Evolutionary conservation across 2,329 filamentous ascomycete species (phyloP).

Genomic region (Gaeumannomyces tritici): DNA sequence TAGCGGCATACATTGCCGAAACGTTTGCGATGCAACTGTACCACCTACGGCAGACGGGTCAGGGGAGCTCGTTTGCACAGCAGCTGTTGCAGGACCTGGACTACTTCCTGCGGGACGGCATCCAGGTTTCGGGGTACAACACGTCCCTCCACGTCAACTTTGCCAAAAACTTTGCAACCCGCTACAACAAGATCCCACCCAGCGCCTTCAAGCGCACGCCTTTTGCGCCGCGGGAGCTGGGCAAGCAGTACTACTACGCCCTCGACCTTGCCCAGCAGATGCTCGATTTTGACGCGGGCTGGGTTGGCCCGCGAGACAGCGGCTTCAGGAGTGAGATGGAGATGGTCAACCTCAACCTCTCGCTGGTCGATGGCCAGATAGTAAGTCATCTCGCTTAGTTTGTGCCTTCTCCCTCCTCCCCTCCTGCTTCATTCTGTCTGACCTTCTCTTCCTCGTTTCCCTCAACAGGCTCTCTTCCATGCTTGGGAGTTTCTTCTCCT

Average conservation of each 20-base stretch:
- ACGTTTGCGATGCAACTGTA: constrained; percentile 88
- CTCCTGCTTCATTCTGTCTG: background rate
- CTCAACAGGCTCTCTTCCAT: constrained; percentile 60
- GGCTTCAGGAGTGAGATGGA: constrained; percentile 79
- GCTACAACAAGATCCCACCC: constrained; percentile 66
- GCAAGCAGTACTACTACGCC: constrained; percentile 77
- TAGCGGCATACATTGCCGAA: constrained; percentile 77
- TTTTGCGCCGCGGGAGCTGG: constrained; percentile 56
- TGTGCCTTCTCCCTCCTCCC: background rate
- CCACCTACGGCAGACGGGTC: constrained; percentile 67
- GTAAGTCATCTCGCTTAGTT: constrained; percentile 34
- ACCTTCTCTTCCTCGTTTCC: background rate
- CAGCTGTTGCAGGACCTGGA: constrained; percentile 64
- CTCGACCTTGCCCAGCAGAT: constrained; percentile 65
- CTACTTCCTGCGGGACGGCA: constrained; percentile 72
- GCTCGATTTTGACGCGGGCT: constrained; percentile 67
- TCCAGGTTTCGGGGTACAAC: constrained; percentile 76
- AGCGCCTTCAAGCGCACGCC: constrained; percentile 70
- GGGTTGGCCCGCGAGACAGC: constrained; percentile 57
- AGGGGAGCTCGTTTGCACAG: constrained; percentile 54
- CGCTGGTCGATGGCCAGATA: constrained; percentile 84
- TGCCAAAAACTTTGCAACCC: constrained; percentile 70
- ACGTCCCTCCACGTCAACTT: constrained; percentile 78
- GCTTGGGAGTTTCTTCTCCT: constrained; percentile 84
- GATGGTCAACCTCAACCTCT: constrained; percentile 82